Percentiles rank a stretch among this genome's conserved stretches.
phyloP scores from a whole-genome alignment of 2,329 filamentous ascomycete species.

The Verticillium klebahnii region DNA sequence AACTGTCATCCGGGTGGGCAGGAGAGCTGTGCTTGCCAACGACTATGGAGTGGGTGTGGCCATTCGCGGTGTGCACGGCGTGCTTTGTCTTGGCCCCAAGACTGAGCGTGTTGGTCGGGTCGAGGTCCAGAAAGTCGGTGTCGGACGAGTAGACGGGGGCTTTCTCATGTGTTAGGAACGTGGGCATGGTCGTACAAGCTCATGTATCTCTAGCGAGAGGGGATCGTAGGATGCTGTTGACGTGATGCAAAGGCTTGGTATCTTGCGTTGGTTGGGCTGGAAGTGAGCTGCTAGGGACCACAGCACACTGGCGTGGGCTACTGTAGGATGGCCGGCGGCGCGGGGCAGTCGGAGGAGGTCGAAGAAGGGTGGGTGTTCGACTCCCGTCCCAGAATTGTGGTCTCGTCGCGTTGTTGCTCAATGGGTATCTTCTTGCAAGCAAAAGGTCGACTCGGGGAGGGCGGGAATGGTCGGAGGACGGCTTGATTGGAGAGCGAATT shows the following conservation, averaged over 20 bases:
- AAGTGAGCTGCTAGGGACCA: not conserved
- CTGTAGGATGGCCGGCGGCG: not conserved
- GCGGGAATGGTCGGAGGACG: not conserved
- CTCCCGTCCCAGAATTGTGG: not conserved
- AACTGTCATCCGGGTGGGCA: slow-evolving; percentile 39
- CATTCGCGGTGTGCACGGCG: slow-evolving; percentile 24
- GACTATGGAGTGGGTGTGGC: slow-evolving; percentile 19
- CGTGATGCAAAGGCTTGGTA: not conserved
- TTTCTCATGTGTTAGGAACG: slow-evolving; percentile 45
- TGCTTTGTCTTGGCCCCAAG: slow-evolving; percentile 19
- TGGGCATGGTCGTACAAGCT: slow-evolving; percentile 38
- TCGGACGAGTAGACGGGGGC: slow-evolving; percentile 35
- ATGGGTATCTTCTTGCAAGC: not conserved
- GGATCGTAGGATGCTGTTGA: not conserved
- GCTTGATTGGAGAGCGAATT: not conserved
- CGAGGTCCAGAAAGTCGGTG: slow-evolving; percentile 39
- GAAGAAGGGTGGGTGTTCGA: not conserved
- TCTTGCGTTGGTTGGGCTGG: not conserved
- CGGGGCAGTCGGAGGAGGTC: not conserved
- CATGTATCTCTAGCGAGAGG: not conserved
- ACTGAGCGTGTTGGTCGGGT: slow-evolving; percentile 32
- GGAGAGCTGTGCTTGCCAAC: slow-evolving; percentile 36
- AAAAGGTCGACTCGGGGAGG: not conserved
- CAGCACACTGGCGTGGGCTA: not conserved
- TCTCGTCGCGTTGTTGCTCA: not conserved